Evolutionary conservation across 2,329 filamentous ascomycete genomes (phyloP), one percentile per base, ranked within the genome.

Genomic region (Harringtonia aguacate): DNA sequence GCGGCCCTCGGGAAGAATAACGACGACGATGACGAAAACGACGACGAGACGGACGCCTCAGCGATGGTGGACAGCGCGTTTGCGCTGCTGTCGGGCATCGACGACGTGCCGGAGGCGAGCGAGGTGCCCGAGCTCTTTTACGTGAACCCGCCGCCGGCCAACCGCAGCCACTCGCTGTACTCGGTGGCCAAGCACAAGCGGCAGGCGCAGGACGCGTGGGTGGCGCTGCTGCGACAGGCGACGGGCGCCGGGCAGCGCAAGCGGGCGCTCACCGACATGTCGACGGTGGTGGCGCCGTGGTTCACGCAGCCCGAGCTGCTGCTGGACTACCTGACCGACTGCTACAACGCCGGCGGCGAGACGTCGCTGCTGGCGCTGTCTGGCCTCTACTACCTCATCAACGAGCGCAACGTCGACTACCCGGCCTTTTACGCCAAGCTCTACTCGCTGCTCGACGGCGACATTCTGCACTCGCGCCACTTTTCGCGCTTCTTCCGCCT

Each of bases 291-390:
- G 53, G 84, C 85, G 21, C 89, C 90, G 1, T 94, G 87, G 85
- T 95, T 97, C 63, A 75, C 72, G 39, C 85, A 87, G 49, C 84
- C 88, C 2, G 90, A 97, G 57, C 72, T 94, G 34, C 73, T 98
- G 29, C 88, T 95, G 72, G 92, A 98, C 66, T 98, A 97, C 62
- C 67, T 98, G 44, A 95, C 88, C n/a, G 86, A 92, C 64, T 94
- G 82, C 27, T 97, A 94, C 66, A 75, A 95, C 55, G 69, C 81
- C 8, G 88, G 90, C 41, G 92, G 92, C 36, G 84, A 87, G 14
- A 87, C 81, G 39, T 90, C 92, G 5, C 72, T 98, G 5, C 74
- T 95, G 18, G 88, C 94, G 2, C 71, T 98, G 1, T 94, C 86
- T 1, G 92, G 92, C 41, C 81, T 98, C 37, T 98, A 95, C 67